Percentiles rank a stretch among this genome's conserved stretches.
These are phyloP conservation scores for Piper betle DNA, from an alignment of 164 flowering plant genomes.

Conservation along the genomic window DNA sequence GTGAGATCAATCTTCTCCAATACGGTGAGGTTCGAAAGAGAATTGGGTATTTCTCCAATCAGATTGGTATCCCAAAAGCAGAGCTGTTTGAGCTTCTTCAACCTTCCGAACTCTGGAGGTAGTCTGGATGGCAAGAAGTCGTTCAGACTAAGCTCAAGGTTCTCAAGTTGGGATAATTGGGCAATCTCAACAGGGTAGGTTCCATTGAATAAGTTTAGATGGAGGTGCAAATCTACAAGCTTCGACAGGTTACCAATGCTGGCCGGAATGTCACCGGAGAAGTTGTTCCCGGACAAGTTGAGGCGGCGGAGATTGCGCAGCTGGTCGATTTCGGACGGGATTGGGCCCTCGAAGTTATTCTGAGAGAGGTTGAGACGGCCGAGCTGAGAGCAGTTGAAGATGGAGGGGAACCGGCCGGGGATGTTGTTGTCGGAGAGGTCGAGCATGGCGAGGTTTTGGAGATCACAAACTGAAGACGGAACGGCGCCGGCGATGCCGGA, in stretches of 20 bases:
- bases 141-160: slow-evolving; percentile 10
- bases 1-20: slow-evolving; percentile 43
- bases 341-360: slow-evolving; percentile 42
- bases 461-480: slow-evolving; percentile 39
- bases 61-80: slow-evolving; percentile 29
- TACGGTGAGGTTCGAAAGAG: slow-evolving; percentile 19
- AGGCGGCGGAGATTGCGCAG: slow-evolving; percentile 25
- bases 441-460: slow-evolving; percentile 30
- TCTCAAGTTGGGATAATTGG: slow-evolving; percentile 35
- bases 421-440: slow-evolving; percentile 32
- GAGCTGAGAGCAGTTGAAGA: slow-evolving; percentile 49
- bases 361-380: slow-evolving; percentile 37
- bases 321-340: slow-evolving; percentile 47
- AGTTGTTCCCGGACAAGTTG: slow-evolving; percentile 43
- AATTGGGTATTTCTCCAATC: slow-evolving; percentile 53
- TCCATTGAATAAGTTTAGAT: slow-evolving; percentile 38
- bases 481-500: slow-evolving; percentile 15
- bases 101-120: slow-evolving; percentile 31
- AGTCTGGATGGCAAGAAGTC: slow-evolving; percentile 24
- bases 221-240: slow-evolving; percentile 18
- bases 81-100: slow-evolving; percentile 34
- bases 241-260: slow-evolving; percentile 28
- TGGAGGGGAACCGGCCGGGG: slow-evolving; percentile 45
- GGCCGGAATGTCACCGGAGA: slow-evolving; percentile 59
- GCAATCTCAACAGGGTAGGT: slow-evolving; percentile 50